Base-by-base conservation (phyloP, 805 yeast species). In the Hanseniaspora singularis region DNA sequence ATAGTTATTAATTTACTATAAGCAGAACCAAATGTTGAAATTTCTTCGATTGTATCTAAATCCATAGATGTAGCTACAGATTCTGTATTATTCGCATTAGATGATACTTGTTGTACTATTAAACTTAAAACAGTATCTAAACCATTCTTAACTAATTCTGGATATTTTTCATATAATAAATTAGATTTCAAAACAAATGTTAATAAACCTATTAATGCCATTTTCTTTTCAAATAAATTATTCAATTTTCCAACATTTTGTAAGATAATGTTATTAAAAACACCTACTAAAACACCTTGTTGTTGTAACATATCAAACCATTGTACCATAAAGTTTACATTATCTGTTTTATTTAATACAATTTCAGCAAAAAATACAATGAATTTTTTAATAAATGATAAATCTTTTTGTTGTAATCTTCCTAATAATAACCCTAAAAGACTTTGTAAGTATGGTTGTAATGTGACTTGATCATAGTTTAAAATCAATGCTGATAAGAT, bases 11-110 rank as follows among this genome's bases (percentile, higher is more conserved):
- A 68, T 57, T 74, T 78, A 44, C 94, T 83, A 62, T 76, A 92
- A 44, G 79, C 76, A 0, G 96, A 80, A 2, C 97, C 97, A 63
- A 88, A 92, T 2, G 92, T 69, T 0, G 87, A 64, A 41, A 80
- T 72, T 51, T 87, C 95, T 44, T 81, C 87, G 26, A 73, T 55
- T 53, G 79, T 81, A 33, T 66, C 61, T 3, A 64, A 50, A 48
- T 65, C 69, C 38, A 67, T 51, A n/a, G 41, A 14, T 14, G 41
- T 24, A 8, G 24, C 38, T 4, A 30, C 15, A 31, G 26, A 3
- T 20, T 7, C 18, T 40, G 62, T 67, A 33, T 69, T 66, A n/a
- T 56, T 54, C 16, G 61, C 67, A 33, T 62, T 50, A 14, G 40
- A 37, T 5, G 34, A 30, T 7, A 28, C 14, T 24, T 37, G 48